A percentile compares a stretch with the other conserved stretches of the same genome.
Conservation (phyloP, 169 alveolate genomes). For the Cryptosporidium ryanae region DNA sequence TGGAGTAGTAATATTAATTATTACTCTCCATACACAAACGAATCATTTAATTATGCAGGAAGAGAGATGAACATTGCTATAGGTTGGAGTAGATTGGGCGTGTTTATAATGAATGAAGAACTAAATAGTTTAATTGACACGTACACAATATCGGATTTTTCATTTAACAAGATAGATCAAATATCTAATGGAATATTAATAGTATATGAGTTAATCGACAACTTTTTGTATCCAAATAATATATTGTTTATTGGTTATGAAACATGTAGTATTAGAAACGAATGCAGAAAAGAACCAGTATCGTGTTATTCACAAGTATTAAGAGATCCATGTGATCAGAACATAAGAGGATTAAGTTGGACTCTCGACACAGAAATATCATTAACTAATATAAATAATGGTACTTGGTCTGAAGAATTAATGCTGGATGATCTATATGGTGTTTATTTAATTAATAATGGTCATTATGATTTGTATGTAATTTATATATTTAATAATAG, state of each 20-base stretch:
- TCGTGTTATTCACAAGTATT: slow-evolving; percentile 33
- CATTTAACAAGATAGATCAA: neutral
- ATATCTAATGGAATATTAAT: neutral
- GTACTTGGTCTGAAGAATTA: slow-evolving; percentile 34
- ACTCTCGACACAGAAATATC: neutral
- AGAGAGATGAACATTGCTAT: slow-evolving; percentile 3
- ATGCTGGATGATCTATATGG: slow-evolving; percentile 9
- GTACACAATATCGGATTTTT: neutral
- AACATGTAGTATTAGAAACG: slow-evolving; percentile 30
- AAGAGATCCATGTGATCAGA: slow-evolving; percentile 14
- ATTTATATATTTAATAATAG: slow-evolving; percentile 26
- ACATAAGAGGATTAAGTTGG: slow-evolving; percentile 14
- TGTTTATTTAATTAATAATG: slow-evolving; percentile 25
- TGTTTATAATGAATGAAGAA: slow-evolving; percentile 12
- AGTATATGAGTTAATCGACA: neutral
- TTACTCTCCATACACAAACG: slow-evolving; percentile 53
- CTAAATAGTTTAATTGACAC: neutral
- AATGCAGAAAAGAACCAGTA: slow-evolving; percentile 3
- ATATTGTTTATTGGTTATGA: slow-evolving; percentile 38
- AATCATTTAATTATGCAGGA: slow-evolving; percentile 20
- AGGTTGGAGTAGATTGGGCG: slow-evolving; percentile 64
- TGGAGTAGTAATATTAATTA: slow-evolving; percentile 10
- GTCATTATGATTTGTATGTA: slow-evolving; percentile 9
- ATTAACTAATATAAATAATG: slow-evolving; percentile 32
- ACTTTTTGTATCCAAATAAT: slow-evolving; percentile 35